Conservation (phyloP, 2,329 filamentous ascomycete species). For the Penicillium sp. region DNA sequence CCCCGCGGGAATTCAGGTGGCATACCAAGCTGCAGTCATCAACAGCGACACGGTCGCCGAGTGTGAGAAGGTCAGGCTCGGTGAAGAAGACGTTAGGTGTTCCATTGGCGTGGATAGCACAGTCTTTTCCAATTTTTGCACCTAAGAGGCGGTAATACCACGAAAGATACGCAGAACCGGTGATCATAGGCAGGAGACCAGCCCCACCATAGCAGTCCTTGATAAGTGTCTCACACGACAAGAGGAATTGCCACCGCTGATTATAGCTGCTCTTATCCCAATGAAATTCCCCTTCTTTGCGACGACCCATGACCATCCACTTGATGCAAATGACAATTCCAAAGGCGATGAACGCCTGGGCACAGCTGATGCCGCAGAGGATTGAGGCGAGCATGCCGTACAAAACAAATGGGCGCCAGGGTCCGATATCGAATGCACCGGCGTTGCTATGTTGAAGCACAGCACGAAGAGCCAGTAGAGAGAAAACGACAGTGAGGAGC, state of each 20-base stretch:
- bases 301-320: constrained; percentile 57
- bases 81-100: constrained; percentile 59
- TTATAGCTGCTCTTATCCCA: constrained; percentile 63
- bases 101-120: constrained; percentile 60
- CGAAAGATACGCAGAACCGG: constrained; percentile 57
- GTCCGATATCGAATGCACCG: constrained; percentile 28
- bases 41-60: constrained; percentile 58
- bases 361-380: constrained; percentile 41
- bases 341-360: constrained; percentile 51
- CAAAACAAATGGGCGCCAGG: constrained; percentile 46
- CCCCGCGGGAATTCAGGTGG: constrained; percentile 62
- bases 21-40: constrained; percentile 62
- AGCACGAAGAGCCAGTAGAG: constrained; percentile 50
- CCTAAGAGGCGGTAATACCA: constrained; percentile 60
- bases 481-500: constrained; percentile 51
- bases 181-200: constrained; percentile 58
- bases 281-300: constrained; percentile 58
- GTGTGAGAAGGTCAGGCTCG: constrained; percentile 59
- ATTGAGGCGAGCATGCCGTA: constrained; percentile 24
- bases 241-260: constrained; percentile 62
- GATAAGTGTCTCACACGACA: constrained; percentile 57
- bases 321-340: constrained; percentile 53
- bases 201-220: constrained; percentile 55
- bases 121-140: constrained; percentile 59
- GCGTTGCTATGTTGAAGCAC: constrained; percentile 32